Evolutionary conservation across 805 yeast genomes (phyloP), one percentile per base, ranked within the genome.

Genomic region (Wickerhamiella hasegawae): DNA sequence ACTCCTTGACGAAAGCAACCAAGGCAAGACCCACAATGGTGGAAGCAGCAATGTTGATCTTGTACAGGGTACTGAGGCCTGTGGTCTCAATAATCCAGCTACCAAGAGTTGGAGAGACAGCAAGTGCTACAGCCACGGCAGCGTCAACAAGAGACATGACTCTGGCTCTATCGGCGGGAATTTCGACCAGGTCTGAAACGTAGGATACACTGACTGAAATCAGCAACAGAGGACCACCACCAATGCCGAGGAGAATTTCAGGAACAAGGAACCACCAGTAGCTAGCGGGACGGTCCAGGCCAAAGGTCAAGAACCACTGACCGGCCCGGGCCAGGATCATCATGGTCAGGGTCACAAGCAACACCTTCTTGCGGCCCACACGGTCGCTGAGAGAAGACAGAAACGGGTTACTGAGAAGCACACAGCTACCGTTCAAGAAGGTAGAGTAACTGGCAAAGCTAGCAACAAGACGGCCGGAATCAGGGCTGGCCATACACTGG

Each of bases 201-300:
- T 44, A 47, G 5, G 52, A 41, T 11, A 43, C 35, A n/a, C 43
- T 37, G 34, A 46, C 26, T 10, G 37, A 37, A 11, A 34, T 25
- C 8, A 44, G 27, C 5, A 35, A 35, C 12, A 31, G 27, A 5
- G 20, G 25, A n/a, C 47, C 44, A 16, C 51, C 49, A 12, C 51
- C 51, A 3, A 43, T 28, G 2, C 40, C 42, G 21, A 40, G 42
- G 12, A 47, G 29, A n/a, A 42, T 18, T 2, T 41, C 30, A 14
- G 52, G 49, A 5, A 40, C 34, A 28, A 47, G 28, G 33, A 48
- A 37, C 45, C 45, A 40, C 43, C 44, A 45, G 40, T 42, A 42
- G 16, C 43, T 41, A 20, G 31, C 25, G 3, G 44, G 40, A 22
- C 36, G 36, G 19, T 22, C 28, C 24, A 37, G 18, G 25, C 43